phyloP scores from a whole-genome alignment of 306 rosid genomes.

The Prunus campanulata region DNA sequence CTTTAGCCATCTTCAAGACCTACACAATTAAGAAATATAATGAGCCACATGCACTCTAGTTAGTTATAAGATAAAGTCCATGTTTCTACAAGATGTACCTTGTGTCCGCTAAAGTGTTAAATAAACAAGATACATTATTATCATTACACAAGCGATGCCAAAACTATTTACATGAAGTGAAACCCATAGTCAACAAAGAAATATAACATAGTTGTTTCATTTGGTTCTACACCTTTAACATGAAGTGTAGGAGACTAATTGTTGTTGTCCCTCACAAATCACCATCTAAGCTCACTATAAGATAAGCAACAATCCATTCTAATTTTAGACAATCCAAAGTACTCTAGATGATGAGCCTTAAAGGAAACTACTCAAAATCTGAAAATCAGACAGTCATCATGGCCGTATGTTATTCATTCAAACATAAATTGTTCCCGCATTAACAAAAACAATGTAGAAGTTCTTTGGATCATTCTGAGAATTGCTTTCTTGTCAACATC shows the following conservation, averaged over 20 bases:
- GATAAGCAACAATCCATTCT: not conserved
- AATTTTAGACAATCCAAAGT: not conserved
- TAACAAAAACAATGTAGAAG: not conserved
- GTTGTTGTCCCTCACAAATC: not conserved
- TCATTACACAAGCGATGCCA: not conserved
- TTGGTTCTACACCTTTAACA: not conserved
- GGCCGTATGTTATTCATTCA: not conserved
- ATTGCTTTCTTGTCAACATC: not conserved
- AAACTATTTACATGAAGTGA: not conserved
- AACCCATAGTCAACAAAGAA: not conserved
- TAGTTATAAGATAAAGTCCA: not conserved
- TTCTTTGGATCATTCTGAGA: not conserved
- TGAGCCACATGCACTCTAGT: not conserved
- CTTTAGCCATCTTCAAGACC: constrained; percentile 89
- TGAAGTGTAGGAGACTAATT: not conserved
- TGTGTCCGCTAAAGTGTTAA: not conserved
- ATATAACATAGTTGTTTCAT: not conserved
- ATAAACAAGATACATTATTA: not conserved
- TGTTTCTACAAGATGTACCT: not conserved
- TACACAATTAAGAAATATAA: constrained; percentile 30
- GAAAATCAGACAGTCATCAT: not conserved
- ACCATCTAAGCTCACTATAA: not conserved
- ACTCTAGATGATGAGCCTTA: not conserved
- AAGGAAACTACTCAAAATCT: not conserved
- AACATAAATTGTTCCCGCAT: not conserved